Evolutionary conservation across 1,284 basidiomycete genomes (phyloP), one percentile per base, ranked within the genome.

Genomic region (Ganoderma meredithae): DNA sequence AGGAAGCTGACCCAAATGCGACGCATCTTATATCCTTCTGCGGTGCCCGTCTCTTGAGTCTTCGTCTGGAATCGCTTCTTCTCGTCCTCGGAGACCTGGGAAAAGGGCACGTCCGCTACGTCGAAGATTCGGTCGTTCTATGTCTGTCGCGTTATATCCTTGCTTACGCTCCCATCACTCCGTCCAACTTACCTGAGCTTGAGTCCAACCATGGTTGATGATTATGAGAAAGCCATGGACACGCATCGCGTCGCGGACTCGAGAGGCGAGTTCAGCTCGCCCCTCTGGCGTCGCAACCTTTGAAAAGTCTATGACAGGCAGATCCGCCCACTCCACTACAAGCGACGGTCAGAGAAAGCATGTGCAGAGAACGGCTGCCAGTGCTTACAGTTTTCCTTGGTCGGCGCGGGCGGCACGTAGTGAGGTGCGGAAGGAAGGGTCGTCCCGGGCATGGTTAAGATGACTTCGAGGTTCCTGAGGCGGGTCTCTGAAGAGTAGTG

Each of bases 191-290:
- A 82, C 88, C 79, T 87, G 81, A 19, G 80, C 77, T 49, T 78
- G 76, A 0, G 78, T 79, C 63, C 85, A 84, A 5, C 88, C 88
- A 70, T 90, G 88, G 67, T 89, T 88, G 66, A 88, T 73, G 27
- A 86, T 82, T 70, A 87, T 90, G 79, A 89, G 88, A 76, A 89
- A 92, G 15, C 86, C 90, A 61, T 88, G 83, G n/a, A 82, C 83
- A 1, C 82, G 78, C 80, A 92, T 84, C 0, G 90, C 90, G 67
- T 88, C 81, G 41, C 84, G 83, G 7, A 88, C 81, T 72, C 85
- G 81, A 22, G 77, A 71, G 0, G 85, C 84, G 1, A 91, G 81
- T 62, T 80, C 77, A 1, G 76, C 74, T 40, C 84, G 83, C 3
- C 83, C 86, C 66, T 86, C 84, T 0, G 79, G 77, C 0, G 81